These are phyloP conservation scores for Calocera viscosa DNA, from an alignment of 768 basidiomycete species.

Conservation along the genomic window DNA sequence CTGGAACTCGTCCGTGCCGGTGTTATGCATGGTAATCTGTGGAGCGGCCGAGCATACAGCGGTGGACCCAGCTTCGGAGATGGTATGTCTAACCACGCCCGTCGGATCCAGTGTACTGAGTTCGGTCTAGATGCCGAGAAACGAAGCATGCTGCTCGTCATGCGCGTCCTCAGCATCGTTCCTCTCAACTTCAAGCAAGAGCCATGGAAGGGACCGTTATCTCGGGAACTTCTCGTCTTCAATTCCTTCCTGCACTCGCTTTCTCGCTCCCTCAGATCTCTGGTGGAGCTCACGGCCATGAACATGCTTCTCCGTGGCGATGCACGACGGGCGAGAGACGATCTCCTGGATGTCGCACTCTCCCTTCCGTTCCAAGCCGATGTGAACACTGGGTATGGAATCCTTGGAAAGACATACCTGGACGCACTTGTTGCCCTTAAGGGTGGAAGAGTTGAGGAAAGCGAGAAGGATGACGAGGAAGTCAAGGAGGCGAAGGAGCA, in stretches of 20 bases:
- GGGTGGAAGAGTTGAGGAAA: conserved; percentile 60
- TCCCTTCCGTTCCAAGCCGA: conserved; percentile 91
- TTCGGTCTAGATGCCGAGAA: conserved; percentile 75
- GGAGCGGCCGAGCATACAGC: conserved; percentile 77
- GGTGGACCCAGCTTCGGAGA: conserved; percentile 92
- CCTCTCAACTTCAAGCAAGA: conserved; percentile 88
- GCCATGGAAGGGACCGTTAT: conserved; percentile 91
- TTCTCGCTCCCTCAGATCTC: conserved; percentile 75
- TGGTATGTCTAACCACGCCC: conserved; percentile 39
- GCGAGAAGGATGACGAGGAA: conserved; percentile 51
- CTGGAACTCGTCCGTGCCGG: conserved; percentile 93
- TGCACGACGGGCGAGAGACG: conserved; percentile 75
- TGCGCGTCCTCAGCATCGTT: conserved; percentile 91
- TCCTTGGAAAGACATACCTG: conserved; percentile 91
- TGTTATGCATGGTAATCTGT: conserved; percentile 87
- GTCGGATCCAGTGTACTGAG: conserved; percentile 15
- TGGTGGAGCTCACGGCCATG: conserved; percentile 80
- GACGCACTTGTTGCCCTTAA: conserved; percentile 85
- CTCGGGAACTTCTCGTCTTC: conserved; percentile 92
- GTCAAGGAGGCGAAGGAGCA: conserved; percentile 72
- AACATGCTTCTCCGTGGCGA: conserved; percentile 89
- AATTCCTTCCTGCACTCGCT: conserved; percentile 93
- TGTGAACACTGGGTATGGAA: conserved; percentile 95
- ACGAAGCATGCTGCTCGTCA: conserved; percentile 85
- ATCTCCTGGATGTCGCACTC: conserved; percentile 80